Base-by-base conservation (phyloP, 345 rosid genomes). In the Zanthoxylum bungeanum region DNA sequence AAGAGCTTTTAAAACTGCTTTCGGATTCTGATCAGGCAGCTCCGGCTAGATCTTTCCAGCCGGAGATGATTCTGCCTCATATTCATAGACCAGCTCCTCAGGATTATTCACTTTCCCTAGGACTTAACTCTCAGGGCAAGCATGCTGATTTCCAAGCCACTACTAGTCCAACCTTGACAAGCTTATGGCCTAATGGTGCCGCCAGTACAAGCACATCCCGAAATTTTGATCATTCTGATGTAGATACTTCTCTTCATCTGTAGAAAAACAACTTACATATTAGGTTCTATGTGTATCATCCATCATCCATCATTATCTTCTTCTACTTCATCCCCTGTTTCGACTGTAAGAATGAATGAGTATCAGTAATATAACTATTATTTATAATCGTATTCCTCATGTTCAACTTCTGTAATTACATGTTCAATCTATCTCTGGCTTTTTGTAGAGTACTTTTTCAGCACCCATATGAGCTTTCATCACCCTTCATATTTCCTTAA, bases 211-310 rank as follows among this genome's bases (percentile, higher is more conserved):
- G 44, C 40, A 34, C 81, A 34, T 75, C 90, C 5, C 78, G 72
- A 65, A 75, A 28, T 51, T 72, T 75, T 37, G 89, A 83, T 5
- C 67, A 72, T 77, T 72, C 84, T 71, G 92, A 86, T 84, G 89
- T 90, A 50, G 96, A 90, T 79, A 90, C 92, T 24, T 88, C 92
- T 67, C 96, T 90, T 68, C 92, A 83, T 81, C 88, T 90, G 68
- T 90, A 90, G 79, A 66, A 25, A 52, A 27, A 56, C 62, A 56
- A 27, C 36, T 33, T 53, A 22, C 8, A 7, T 62, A 66, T 52
- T 58, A 21, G 66, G 24, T 50, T 68, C 51, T 63, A 30, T 49
- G 2, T 75, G n/a, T n/a, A n/a, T n/a, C n/a, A n/a, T n/a, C n/a
- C n/a, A n/a, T n/a, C n/a, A n/a, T 42, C 39, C 67, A 70, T 51